Conservation (phyloP, 1,139 yeast species). For the Maudiozyma humilis region DNA sequence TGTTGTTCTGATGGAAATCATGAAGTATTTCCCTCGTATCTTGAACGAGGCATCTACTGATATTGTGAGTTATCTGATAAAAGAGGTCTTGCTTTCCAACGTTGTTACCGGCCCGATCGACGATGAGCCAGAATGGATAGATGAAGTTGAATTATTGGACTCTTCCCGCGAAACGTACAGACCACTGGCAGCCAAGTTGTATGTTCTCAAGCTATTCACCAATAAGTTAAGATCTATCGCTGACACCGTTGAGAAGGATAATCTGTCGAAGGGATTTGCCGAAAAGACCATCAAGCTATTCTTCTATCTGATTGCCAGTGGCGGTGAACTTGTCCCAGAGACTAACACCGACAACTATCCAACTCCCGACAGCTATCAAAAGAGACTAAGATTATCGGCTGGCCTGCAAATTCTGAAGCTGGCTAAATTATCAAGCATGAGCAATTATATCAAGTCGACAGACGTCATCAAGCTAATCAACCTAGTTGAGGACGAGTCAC, state of each 20-base stretch:
- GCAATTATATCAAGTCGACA: conserved; percentile 44
- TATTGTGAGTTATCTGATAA: conserved; percentile 52
- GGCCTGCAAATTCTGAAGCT: conserved; percentile 60
- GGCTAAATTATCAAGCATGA: conserved; percentile 49
- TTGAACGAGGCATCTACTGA: conserved; percentile 50
- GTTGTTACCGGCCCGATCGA: conserved; percentile 28
- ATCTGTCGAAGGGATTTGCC: conserved; percentile 36
- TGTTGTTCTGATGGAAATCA: conserved; percentile 55
- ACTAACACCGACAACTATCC: conserved; percentile 38
- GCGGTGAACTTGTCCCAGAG: conserved; percentile 68
- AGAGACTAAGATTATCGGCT: conserved; percentile 58
- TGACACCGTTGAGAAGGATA: conserved; percentile 21
- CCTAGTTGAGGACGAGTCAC: conserved; percentile 60
- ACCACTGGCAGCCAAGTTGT: conserved; percentile 41
- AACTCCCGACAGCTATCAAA: conserved; percentile 59
- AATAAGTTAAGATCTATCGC: conserved; percentile 52
- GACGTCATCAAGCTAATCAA: conserved; percentile 48
- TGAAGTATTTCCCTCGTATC: conserved; percentile 42
- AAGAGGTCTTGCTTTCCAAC: conserved; percentile 52
- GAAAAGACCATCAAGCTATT: conserved; percentile 62
- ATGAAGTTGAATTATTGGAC: conserved; percentile 38
- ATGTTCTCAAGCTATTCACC: conserved; percentile 52
- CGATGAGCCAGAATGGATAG: conserved; percentile 42
- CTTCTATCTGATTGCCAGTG: conserved; percentile 59
- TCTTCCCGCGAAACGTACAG: conserved; percentile 19